These are phyloP conservation scores for Penicillium capsulatum DNA, from an alignment of 2,329 filamentous ascomycete genomes.

Conservation along the genomic window DNA sequence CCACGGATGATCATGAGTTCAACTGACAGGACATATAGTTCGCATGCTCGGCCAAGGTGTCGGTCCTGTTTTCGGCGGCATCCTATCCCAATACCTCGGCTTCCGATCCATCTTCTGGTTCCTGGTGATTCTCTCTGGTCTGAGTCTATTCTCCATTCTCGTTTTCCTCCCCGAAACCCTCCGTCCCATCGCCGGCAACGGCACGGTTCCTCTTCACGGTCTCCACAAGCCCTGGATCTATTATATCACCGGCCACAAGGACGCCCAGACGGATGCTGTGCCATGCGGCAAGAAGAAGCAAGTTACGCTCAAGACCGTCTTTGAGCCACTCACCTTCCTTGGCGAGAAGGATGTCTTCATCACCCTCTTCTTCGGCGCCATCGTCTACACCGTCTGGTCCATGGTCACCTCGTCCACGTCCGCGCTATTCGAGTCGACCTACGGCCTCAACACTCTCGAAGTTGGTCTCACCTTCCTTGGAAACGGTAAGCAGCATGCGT, in stretches of 20 bases:
- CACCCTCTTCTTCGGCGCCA: slow-evolving; percentile 43
- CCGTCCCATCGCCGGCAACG: slow-evolving; percentile 45
- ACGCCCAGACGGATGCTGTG: slow-evolving; percentile 13
- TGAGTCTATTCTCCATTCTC: slow-evolving; percentile 38
- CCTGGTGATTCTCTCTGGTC: slow-evolving; percentile 35
- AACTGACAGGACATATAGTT: slow-evolving; percentile 18
- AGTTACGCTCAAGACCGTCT: slow-evolving; percentile 33
- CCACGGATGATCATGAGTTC: too few species aligned
- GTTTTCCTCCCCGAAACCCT: slow-evolving; percentile 45
- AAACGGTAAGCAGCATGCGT: slow-evolving; percentile 31
- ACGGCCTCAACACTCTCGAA: slow-evolving; percentile 38
- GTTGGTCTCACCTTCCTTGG: slow-evolving; percentile 43
- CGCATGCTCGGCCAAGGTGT: slow-evolving; percentile 45
- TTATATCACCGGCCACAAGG: slow-evolving; percentile 19
- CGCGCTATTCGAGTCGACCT: slow-evolving; percentile 35
- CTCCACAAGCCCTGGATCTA: slow-evolving; percentile 43
- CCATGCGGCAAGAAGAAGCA: slow-evolving; percentile 19
- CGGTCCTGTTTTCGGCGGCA: slow-evolving; percentile 45
- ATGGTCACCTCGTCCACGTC: slow-evolving; percentile 49
- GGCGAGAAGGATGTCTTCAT: slow-evolving; percentile 47
- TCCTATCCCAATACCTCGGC: slow-evolving; percentile 33
- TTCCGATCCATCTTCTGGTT: slow-evolving; percentile 43
- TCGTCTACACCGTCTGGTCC: slow-evolving; percentile 48
- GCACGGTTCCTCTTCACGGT: slow-evolving; percentile 37
- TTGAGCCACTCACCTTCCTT: slow-evolving; percentile 42